A percentile compares a stretch with the other conserved stretches of the same genome.
Conservation (phyloP, 306 rosid species). For the Coriaria nepalensis region DNA sequence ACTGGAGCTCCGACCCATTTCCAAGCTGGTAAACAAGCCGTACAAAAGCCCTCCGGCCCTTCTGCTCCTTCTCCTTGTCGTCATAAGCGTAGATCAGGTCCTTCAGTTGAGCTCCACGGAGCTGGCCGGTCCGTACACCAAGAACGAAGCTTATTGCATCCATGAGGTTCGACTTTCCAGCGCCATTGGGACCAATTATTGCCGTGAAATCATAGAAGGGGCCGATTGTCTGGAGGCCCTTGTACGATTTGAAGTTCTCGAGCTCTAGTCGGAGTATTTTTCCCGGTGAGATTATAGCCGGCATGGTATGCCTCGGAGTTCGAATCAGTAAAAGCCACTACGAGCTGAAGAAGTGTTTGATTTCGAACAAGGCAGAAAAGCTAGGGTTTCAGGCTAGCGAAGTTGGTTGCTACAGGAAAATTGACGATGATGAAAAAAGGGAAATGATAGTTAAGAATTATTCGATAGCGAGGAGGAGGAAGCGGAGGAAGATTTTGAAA, state of each 20-base stretch:
- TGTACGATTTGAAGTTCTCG: conserved; percentile 93
- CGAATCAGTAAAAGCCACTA: conserved; percentile 15
- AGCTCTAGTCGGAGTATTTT: conserved; percentile 78
- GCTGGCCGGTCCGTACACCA: conserved; percentile 86
- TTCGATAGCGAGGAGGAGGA: no score
- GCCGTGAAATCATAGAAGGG: conserved; percentile 96
- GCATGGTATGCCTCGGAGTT: conserved; percentile 33
- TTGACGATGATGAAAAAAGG: no score
- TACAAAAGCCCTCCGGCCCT: conserved; percentile 73
- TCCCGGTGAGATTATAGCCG: conserved; percentile 68
- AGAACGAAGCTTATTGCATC: conserved; percentile 98
- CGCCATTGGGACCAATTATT: conserved; percentile 87
- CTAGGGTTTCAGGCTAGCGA: conserved; percentile 10
- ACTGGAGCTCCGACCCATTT: conserved; percentile 58
- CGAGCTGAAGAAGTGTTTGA: conserved; percentile 1
- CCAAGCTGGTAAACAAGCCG: conserved; percentile 70
- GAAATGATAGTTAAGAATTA: no score
- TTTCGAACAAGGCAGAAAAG: not conserved
- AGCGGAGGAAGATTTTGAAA: no score
- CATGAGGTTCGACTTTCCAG: conserved; percentile 98
- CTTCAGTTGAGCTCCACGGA: conserved; percentile 93
- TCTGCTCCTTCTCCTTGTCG: conserved; percentile 84
- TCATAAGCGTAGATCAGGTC: conserved; percentile 88
- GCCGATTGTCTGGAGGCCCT: conserved; percentile 72
- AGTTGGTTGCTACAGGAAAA: no score